These are phyloP conservation scores for Stephania yunnanensis DNA, from an alignment of 164 flowering plant genomes.

Conservation along the genomic window DNA sequence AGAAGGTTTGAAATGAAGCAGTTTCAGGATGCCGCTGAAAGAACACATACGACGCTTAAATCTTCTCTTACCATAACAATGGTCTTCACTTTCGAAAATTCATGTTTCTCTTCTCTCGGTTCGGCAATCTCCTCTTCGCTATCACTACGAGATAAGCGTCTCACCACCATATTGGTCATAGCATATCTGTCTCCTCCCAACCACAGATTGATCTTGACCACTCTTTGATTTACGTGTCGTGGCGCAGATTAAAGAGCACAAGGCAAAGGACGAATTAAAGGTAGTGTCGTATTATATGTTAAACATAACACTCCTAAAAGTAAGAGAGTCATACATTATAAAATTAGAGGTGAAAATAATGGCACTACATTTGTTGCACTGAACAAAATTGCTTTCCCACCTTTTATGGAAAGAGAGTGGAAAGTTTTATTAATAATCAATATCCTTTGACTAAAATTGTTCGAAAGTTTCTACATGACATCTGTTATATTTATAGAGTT, in stretches of 20 bases:
- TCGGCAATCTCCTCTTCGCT: conserved; percentile 84
- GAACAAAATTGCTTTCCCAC: neutral
- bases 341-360: neutral
- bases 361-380: neutral
- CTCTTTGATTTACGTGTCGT: conserved; percentile 93
- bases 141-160: conserved; percentile 89
- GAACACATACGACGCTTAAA: neutral
- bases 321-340: neutral
- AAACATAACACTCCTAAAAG: neutral
- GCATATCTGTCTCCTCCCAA: conserved; percentile 90
- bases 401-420: neutral
- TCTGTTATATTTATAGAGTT: too few species aligned
- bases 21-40: neutral
- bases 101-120: conserved; percentile 69
- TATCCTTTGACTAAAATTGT: neutral
- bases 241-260: conserved; percentile 26
- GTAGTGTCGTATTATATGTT: neutral
- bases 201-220: conserved; percentile 95
- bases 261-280: conserved; percentile 7
- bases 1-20: neutral
- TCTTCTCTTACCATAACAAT: conserved; percentile 58
- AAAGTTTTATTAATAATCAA: neutral
- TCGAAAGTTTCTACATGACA: neutral
- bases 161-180: conserved; percentile 90
- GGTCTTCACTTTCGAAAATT: conserved; percentile 86